A percentile compares a stretch with the other conserved stretches of the same genome.
Conservation (phyloP, 306 rosid species). For the Gillenia trifoliata region DNA sequence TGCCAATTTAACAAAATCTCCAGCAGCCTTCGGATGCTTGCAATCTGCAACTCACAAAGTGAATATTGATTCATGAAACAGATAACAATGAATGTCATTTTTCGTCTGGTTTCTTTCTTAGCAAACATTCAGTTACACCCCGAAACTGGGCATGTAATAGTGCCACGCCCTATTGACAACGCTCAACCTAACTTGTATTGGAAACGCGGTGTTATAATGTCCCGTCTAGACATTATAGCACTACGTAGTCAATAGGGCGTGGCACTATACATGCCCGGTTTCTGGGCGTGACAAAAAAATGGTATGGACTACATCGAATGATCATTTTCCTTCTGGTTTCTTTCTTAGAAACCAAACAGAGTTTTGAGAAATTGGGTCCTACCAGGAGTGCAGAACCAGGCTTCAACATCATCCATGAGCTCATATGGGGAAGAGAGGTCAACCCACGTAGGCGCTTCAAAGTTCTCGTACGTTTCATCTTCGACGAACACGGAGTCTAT, state of each 20-base stretch:
- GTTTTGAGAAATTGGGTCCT: neutral
- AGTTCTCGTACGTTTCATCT: constrained; percentile 39
- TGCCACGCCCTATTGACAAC: no score
- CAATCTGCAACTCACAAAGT: constrained; percentile 29
- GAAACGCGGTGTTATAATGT: no score
- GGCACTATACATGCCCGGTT: no score
- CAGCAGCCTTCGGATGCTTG: constrained; percentile 36
- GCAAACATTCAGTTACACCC: no score
- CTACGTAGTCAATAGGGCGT: no score
- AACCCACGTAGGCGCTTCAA: constrained; percentile 48
- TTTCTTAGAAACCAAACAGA: neutral
- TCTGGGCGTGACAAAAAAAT: no score
- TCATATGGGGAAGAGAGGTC: constrained; percentile 35
- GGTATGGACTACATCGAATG: no score
- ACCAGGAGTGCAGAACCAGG: constrained; percentile 50
- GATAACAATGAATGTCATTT: neutral
- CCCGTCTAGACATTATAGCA: no score
- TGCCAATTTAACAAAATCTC: constrained; percentile 29
- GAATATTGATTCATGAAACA: neutral
- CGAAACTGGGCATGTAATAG: no score
- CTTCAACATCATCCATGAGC: constrained; percentile 25
- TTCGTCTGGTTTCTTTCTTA: no score
- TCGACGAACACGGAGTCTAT: constrained; percentile 30
- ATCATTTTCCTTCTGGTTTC: no score
- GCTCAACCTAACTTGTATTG: no score